A percentile compares a stretch with the other conserved stretches of the same genome.
Evolutionary conservation across 345 rosid species (phyloP).

Genomic region (Carallia pectinifolia): DNA sequence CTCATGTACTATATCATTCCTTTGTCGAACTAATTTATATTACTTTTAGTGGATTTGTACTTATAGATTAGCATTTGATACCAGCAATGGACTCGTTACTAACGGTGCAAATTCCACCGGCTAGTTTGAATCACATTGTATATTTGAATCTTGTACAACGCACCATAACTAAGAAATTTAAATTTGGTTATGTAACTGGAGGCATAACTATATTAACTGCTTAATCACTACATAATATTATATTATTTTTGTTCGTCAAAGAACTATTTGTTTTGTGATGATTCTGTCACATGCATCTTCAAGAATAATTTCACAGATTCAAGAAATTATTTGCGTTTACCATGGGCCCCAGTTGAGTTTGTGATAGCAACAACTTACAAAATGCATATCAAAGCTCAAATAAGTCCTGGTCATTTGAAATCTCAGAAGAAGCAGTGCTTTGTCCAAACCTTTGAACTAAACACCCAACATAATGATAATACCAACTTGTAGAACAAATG

Average conservation of each 20-base stretch:
- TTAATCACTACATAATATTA: background rate
- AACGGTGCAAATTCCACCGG: too few species aligned
- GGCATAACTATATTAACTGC: too few species aligned
- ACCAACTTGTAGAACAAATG: slow-evolving; percentile 4
- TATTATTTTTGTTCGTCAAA: background rate
- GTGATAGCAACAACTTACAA: background rate
- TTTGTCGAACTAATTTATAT: too few species aligned
- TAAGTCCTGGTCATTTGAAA: background rate
- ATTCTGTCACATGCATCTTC: slow-evolving; percentile 1
- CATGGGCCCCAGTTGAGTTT: slow-evolving; percentile 3
- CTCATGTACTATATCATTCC: too few species aligned
- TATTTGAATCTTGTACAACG: too few species aligned
- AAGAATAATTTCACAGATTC: background rate
- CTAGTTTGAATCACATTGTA: too few species aligned
- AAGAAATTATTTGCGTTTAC: background rate
- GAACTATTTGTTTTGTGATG: background rate
- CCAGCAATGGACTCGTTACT: too few species aligned
- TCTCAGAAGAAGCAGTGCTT: background rate
- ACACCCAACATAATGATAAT: slow-evolving; percentile 17
- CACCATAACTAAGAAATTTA: too few species aligned
- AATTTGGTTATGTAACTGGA: too few species aligned
- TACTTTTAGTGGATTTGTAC: too few species aligned
- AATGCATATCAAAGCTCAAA: background rate
- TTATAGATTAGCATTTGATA: too few species aligned
- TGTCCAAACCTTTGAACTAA: slow-evolving; percentile 1